Evolutionary conservation across 1,139 yeast genomes (phyloP), one percentile per base, ranked within the genome.

Genomic region (Magnusiomyces tetraspermus): DNA sequence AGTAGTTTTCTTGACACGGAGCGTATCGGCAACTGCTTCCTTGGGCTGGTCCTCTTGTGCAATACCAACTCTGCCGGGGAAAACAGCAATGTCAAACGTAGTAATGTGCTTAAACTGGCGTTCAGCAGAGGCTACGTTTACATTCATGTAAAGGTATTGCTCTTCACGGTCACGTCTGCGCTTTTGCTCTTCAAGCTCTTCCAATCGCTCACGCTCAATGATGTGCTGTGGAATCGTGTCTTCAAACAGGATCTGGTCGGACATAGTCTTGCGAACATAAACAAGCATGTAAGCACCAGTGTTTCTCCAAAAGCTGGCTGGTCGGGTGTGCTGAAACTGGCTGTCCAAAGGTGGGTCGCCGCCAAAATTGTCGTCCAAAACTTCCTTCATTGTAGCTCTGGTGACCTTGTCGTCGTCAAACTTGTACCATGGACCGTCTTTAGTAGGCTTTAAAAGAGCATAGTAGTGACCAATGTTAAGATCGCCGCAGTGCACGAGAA

Each of bases 241-340:
- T 19, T 81, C 83, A 11, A 76, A 76, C 55, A 92, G 73, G 21
- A 90, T 76, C 10, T 76, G 76, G 2, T 74, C 74, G 48, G 82
- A 69, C 42, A 77, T 78, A 6, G 77, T 71, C 63, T 85, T 83
- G 52, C 95, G 78, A 58, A 90, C 79, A 66, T 92, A 92, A 2
- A 92, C 98, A 71, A 92, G 78, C 99, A 92, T 92, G 66, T 92
- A 92, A 2, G 98, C 98, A 50, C 95, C 87, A 0, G 97, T 89
- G 48, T 87, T 92, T 52, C 96, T 79, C 60, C 88, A 78, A 54
- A 65, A 65, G 41, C 63, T 63, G 31, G 56, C 49, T 4, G 50
- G 50, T 3, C 57, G 52, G 17, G 56, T 50, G 2, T 55, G 46
- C 15, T 46, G 40, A 13, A 46, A 38, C 19, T 48, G 46, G 19